A percentile compares a stretch with the other conserved stretches of the same genome.
Conservation (phyloP, 805 yeast species). For the Candida piceae region DNA sequence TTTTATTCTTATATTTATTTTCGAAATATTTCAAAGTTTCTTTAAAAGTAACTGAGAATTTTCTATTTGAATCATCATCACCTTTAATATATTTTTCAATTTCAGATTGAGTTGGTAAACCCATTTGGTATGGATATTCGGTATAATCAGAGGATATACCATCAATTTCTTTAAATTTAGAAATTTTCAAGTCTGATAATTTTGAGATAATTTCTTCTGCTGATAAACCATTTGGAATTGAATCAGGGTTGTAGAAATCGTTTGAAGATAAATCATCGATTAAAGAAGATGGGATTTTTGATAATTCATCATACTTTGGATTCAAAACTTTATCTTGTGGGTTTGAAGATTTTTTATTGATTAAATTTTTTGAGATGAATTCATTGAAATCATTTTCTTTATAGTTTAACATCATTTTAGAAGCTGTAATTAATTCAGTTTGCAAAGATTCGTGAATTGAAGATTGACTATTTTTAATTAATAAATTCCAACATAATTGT, state of each 20-base stretch:
- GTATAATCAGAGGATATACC: conserved; percentile 34
- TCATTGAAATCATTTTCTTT: conserved; percentile 43
- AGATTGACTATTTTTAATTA: conserved; percentile 54
- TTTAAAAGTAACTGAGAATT: conserved; percentile 60
- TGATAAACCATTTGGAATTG: conserved; percentile 8
- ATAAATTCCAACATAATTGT: conserved; percentile 62
- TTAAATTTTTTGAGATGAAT: conserved; percentile 48
- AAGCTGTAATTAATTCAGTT: conserved; percentile 71
- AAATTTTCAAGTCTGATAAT: conserved; percentile 33
- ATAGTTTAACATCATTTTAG: conserved; percentile 60
- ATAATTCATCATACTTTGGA: conserved; percentile 41
- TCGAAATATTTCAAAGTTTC: conserved; percentile 67
- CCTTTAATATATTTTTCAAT: conserved; percentile 67
- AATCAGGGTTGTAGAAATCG: conserved; percentile 24
- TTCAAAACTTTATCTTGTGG: conserved; percentile 22
- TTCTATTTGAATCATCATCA: conserved; percentile 56
- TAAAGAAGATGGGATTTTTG: conserved; percentile 60
- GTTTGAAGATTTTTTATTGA: conserved; percentile 36
- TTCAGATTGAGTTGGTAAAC: conserved; percentile 70
- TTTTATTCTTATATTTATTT: conserved; percentile 42
- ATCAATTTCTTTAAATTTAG: conserved; percentile 29
- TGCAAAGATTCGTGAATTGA: conserved; percentile 63
- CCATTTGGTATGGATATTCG: conserved; percentile 57
- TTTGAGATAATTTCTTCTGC: conserved; percentile 15
- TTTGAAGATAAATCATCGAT: conserved; percentile 42